Base-by-base conservation (phyloP, 2,329 filamentous ascomycete species). In the Colletotrichum filicis region DNA sequence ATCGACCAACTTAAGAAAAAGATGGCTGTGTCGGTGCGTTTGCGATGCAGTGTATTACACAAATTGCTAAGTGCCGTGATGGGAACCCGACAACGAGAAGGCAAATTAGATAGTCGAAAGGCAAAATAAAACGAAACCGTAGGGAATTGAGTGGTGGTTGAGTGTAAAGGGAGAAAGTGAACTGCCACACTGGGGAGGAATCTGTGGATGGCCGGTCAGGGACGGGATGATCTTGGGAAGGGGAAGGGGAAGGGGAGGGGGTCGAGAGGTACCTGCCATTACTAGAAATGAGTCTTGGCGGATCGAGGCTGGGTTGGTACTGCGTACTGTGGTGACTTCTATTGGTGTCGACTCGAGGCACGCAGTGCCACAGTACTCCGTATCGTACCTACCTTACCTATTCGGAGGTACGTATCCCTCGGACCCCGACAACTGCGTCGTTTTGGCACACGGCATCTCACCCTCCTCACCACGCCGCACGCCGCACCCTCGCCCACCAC, bases 371-470 rank as follows among this genome's bases (percentile, higher is more conserved):
- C 30, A 30, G 30, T 30, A 30, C 26, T 26, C 26, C 26, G 26
- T 26, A 26, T 0, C 26, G 26, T 26, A 26, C 26, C 26, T 26
- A 26, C 26, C 24, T 4, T 4, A 26, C 24, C 30, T 30, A 30
- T 30, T 30, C 30, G 14, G 32, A 14, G 42, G 56, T 57, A 71
- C 68, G 64, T 71, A 32, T 49, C 57, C 11, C 11, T 26, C 70
- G 55, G 59, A 69, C 69, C 42, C 65, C 65, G 59, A 64, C 60
- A 65, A 30, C 26, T 65, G 67, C 60, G 61, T 24, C 14, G 46
- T 46, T 46, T 46, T 46, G 42, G 42, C 42, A 19, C 42, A 46
- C 16, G 42, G 42, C 42, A 26, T 8, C 55, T 28, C 9, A 16
- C 8, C 26, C 26, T 58, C 14, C 24, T 19, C 55, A 58, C 55